Conservation (phyloP, 345 rosid species). For the Euclidium syriacum region DNA sequence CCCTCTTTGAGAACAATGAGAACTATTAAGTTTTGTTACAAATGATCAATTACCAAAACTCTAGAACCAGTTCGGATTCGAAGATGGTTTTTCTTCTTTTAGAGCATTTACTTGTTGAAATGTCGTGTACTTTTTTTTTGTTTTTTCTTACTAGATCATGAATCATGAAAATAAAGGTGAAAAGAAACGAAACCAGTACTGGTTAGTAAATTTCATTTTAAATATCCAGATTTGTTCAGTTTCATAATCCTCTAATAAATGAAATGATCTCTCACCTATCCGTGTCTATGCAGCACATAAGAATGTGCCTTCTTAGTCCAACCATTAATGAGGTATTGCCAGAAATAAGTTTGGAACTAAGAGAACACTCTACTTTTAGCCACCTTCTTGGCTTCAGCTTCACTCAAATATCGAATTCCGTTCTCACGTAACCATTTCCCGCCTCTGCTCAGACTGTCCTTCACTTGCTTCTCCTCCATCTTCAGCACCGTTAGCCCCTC, state of each 20-base stretch:
- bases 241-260: conserved; percentile 18
- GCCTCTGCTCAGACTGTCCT: conserved; percentile 34
- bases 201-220: background rate
- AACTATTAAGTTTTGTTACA: background rate
- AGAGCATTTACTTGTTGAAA: background rate
- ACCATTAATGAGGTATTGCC: background rate
- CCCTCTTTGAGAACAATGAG: conserved; percentile 12
- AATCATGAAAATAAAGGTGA: background rate
- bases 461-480: conserved; percentile 56
- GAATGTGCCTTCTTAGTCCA: conserved; percentile 7
- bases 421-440: conserved; percentile 53
- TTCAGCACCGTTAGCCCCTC: conserved; percentile 62
- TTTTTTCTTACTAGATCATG: background rate
- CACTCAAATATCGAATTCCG: conserved; percentile 52
- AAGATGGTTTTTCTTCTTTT: background rate
- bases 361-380: conserved; percentile 48
- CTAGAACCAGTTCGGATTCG: background rate
- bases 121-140: background rate
- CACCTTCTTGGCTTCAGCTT: conserved; percentile 58
- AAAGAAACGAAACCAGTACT: background rate
- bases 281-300: background rate
- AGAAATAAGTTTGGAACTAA: conserved; percentile 1
- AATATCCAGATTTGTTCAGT: background rate
- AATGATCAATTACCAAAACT: background rate
- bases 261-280: conserved; percentile 14